Conservation (phyloP, 768 basidiomycete species). For the Postia placenta region DNA sequence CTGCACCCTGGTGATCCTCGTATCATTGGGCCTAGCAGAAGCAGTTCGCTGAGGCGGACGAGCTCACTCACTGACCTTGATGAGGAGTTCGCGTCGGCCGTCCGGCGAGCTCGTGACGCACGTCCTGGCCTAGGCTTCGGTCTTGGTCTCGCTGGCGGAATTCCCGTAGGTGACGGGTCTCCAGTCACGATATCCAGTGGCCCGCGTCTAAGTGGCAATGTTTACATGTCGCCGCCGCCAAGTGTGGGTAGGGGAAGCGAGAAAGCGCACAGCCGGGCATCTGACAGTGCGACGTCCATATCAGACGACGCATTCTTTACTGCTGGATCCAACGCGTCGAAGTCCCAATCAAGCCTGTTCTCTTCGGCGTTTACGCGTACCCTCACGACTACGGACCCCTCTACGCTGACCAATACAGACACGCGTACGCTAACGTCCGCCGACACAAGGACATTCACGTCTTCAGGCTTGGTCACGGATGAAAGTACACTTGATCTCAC, state of each 20-base stretch:
- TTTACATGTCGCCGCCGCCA: conserved; percentile 43
- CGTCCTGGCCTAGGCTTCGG: conserved; percentile 40
- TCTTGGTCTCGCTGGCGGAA: conserved; percentile 34
- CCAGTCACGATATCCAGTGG: conserved; percentile 74
- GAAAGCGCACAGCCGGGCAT: conserved; percentile 19
- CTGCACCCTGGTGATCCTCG: conserved; percentile 70
- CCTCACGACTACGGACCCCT: conserved; percentile 22
- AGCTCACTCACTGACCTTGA: conserved; percentile 76
- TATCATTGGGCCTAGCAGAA: conserved; percentile 63
- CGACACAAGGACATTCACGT: conserved; percentile 18
- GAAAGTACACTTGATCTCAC: conserved; percentile 33
- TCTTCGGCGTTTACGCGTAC: conserved; percentile 25
- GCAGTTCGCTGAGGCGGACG: conserved; percentile 54
- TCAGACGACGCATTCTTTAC: conserved; percentile 46
- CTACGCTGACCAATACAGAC: too few species aligned
- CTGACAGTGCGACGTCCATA: conserved; percentile 22
- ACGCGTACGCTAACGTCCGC: conserved; percentile 21
- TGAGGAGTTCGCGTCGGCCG: conserved; percentile 44
- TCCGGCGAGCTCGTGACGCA: conserved; percentile 34
- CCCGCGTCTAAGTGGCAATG: conserved; percentile 35
- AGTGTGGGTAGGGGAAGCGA: conserved; percentile 26
- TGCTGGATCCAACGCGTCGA: conserved; percentile 28
- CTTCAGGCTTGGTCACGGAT: conserved; percentile 31
- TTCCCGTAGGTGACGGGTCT: conserved; percentile 42
- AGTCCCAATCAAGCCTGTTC: conserved; percentile 28